These are phyloP conservation scores for Stipa capillata DNA, from an alignment of 176 grass and related monocot species.

Conservation along the genomic window DNA sequence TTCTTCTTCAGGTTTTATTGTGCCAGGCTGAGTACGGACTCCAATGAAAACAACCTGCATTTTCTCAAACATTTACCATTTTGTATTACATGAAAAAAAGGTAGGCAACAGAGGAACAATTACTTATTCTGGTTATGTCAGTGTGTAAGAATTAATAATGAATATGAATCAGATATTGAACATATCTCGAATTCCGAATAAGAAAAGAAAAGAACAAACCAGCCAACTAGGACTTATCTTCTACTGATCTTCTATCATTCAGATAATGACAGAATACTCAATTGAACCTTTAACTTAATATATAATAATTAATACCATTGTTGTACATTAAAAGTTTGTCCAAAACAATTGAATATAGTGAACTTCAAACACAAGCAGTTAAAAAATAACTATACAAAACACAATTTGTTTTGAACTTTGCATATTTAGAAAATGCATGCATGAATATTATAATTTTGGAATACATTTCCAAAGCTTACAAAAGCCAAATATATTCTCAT, in stretches of 20 bases:
- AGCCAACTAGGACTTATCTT: neutral
- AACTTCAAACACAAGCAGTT: neutral
- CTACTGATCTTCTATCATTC: neutral
- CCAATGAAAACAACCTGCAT: constrained; percentile 88
- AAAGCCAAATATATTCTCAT: neutral
- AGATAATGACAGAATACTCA: neutral
- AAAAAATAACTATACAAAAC: neutral
- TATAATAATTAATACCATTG: neutral
- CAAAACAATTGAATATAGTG: neutral
- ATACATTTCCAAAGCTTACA: neutral
- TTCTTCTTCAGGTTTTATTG: constrained; percentile 95
- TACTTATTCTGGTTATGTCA: neutral
- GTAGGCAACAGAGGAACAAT: neutral
- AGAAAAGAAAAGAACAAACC: neutral
- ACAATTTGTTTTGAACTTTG: neutral
- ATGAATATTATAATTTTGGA: neutral
- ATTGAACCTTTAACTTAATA: neutral
- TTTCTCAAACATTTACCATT: neutral
- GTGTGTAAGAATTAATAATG: neutral
- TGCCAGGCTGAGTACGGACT: constrained; percentile 83
- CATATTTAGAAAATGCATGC: neutral
- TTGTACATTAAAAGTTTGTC: neutral
- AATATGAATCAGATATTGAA: neutral
- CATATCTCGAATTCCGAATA: neutral
- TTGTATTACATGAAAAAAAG: neutral